Evolutionary conservation across 352 stramenopile species (phyloP).

Genomic region (Phytophthora ohioensis): DNA sequence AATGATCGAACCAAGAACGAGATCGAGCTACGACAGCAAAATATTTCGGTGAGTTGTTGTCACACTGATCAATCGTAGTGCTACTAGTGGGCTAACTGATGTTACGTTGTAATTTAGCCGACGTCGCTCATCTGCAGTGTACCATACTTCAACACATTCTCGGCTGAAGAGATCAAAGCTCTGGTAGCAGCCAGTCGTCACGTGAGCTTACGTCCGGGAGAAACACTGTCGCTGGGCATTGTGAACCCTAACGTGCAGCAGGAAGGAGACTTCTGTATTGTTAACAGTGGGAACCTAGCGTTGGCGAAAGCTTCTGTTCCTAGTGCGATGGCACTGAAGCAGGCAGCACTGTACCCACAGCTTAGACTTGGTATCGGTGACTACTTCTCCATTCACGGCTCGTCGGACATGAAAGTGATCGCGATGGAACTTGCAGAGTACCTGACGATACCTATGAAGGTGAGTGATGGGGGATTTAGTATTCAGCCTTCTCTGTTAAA

Average conservation of each 20-base stretch:
- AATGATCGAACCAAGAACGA: constrained; percentile 82
- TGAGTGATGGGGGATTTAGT: constrained; percentile 15
- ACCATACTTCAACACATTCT: constrained; percentile 79
- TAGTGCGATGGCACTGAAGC: constrained; percentile 53
- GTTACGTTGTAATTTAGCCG: constrained; percentile 38
- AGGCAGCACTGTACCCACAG: constrained; percentile 61
- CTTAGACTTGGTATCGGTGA: constrained; percentile 76
- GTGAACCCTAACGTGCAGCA: constrained; percentile 12
- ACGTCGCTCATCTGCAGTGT: constrained; percentile 80
- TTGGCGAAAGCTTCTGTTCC: constrained; percentile 43
- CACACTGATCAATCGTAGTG: neutral
- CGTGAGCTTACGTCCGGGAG: constrained; percentile 57
- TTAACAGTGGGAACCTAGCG: constrained; percentile 67
- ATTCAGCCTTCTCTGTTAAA: neutral
- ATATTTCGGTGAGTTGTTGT: constrained; percentile 60
- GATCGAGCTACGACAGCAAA: constrained; percentile 80
- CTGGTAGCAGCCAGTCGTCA: constrained; percentile 58
- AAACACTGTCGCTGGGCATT: constrained; percentile 48
- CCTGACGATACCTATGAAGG: constrained; percentile 60
- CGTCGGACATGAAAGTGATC: constrained; percentile 67
- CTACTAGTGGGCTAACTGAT: neutral
- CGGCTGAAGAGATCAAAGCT: constrained; percentile 57
- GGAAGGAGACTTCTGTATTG: constrained; percentile 68
- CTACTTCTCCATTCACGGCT: constrained; percentile 58
- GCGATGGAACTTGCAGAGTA: constrained; percentile 76